A percentile compares a stretch with the other conserved stretches of the same genome.
Conservation (phyloP, 2,329 filamentous ascomycete species). For the Verticillium tricorpus region DNA sequence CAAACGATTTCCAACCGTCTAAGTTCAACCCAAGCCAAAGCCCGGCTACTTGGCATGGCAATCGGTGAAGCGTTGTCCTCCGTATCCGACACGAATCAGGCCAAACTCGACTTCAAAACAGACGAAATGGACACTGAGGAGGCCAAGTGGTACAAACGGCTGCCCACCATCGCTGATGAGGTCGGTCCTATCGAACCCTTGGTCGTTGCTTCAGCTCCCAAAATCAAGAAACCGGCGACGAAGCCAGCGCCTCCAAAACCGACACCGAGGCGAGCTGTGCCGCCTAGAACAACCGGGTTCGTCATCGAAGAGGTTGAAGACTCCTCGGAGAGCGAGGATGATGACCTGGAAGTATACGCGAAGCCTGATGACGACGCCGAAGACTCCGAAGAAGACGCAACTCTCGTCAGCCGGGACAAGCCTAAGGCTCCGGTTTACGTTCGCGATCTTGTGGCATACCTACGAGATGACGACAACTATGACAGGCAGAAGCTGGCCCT, state of each 20-base stretch:
- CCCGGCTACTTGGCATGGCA: conserved; percentile 82
- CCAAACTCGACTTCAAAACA: conserved; percentile 76
- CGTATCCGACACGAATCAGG: conserved; percentile 63
- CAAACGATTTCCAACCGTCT: conserved; percentile 81
- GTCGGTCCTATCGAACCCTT: conserved; percentile 55
- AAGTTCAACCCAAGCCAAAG: conserved; percentile 66
- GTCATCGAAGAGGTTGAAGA: conserved; percentile 64
- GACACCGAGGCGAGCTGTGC: conserved; percentile 21
- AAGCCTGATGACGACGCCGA: conserved; percentile 86
- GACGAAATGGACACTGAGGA: conserved; percentile 73
- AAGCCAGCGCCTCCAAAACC: conserved; percentile 10
- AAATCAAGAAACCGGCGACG: conserved; percentile 10
- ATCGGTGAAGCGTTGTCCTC: conserved; percentile 69
- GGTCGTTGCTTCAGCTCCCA: conserved; percentile 16
- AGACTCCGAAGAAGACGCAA: conserved; percentile 91
- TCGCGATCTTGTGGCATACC: conserved; percentile 72
- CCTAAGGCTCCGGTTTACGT: conserved; percentile 85
- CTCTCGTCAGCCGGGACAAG: conserved; percentile 78
- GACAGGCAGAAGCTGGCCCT: conserved; percentile 81
- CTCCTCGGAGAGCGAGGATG: conserved; percentile 55
- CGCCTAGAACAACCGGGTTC: conserved; percentile 33
- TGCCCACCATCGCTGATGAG: conserved; percentile 60
- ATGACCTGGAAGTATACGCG: conserved; percentile 70
- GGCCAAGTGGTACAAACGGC: conserved; percentile 66
- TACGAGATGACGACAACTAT: conserved; percentile 78